Percentiles rank a stretch among this genome's conserved stretches.
Conservation (phyloP, 2,329 filamentous ascomycete genomes). For the Colletotrichum falcatum region DNA sequence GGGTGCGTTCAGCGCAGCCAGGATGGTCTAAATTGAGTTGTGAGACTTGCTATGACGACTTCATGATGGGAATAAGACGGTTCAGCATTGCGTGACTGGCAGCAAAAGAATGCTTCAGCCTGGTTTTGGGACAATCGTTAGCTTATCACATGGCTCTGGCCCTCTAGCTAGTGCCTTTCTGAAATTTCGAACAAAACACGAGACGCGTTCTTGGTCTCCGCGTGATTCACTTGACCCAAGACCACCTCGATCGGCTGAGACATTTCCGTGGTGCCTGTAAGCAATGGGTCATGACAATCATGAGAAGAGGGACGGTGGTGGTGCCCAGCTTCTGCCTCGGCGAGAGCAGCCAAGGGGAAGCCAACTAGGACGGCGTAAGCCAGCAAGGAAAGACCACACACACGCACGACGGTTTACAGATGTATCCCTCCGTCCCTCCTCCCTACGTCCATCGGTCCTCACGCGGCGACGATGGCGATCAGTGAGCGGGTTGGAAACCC, state of each 20-base stretch:
- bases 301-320: background rate
- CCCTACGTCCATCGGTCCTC: background rate
- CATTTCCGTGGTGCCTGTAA: background rate
- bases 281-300: background rate
- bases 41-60: constrained; percentile 34
- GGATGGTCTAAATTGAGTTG: background rate
- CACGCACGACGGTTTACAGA: background rate
- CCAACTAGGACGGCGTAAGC: no score
- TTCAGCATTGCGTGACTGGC: constrained; percentile 35
- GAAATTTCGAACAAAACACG: constrained; percentile 32
- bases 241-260: constrained; percentile 5
- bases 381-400: background rate
- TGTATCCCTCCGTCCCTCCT: background rate
- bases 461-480: background rate
- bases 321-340: background rate
- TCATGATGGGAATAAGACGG: constrained; percentile 27
- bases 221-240: constrained; percentile 10
- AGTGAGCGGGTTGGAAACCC: background rate
- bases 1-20: constrained; percentile 8
- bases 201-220: constrained; percentile 22
- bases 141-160: constrained; percentile 15
- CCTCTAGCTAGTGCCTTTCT: background rate
- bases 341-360: constrained; percentile 4
- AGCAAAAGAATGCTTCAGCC: constrained; percentile 22
- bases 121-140: constrained; percentile 30